Conservation (phyloP, 495 filamentous ascomycete genomes). For the Patellaria atrata region DNA sequence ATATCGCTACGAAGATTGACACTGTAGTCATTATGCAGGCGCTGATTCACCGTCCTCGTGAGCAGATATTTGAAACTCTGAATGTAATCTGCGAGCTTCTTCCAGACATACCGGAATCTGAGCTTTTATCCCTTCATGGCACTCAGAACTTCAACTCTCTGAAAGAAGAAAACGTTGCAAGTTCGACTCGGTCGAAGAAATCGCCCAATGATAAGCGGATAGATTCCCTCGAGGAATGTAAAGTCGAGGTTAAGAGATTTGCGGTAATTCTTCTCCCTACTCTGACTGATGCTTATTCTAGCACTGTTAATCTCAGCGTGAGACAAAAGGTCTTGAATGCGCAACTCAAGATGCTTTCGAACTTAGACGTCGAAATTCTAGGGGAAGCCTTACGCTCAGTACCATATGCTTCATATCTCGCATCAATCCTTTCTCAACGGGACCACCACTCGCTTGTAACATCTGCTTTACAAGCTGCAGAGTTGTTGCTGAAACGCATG, state of each 20-base stretch:
- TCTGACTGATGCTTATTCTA: constrained; percentile 91
- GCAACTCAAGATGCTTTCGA: constrained; percentile 97
- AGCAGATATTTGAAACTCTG: constrained; percentile 92
- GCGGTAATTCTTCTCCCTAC: constrained; percentile 92
- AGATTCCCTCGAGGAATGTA: constrained; percentile 63
- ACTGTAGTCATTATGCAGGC: constrained; percentile 98
- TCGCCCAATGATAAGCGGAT: constrained; percentile 63
- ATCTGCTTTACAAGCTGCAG: constrained; percentile 72
- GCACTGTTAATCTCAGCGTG: constrained; percentile 93
- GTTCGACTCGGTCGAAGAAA: constrained; percentile 36
- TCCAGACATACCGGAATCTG: constrained; percentile 44
- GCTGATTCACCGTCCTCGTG: constrained; percentile 86
- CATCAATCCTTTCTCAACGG: constrained; percentile 89
- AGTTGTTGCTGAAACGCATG: constrained; percentile 70
- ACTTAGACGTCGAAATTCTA: constrained; percentile 68
- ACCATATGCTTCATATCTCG: constrained; percentile 93
- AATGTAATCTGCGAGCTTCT: constrained; percentile 96
- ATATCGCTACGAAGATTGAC: constrained; percentile 79
- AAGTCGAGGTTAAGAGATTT: constrained; percentile 75
- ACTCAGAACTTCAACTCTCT: constrained; percentile 35
- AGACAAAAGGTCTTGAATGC: constrained; percentile 93
- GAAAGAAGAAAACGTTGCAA: constrained; percentile 25
- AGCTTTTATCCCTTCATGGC: constrained; percentile 38
- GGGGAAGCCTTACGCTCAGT: constrained; percentile 79
- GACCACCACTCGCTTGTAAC: constrained; percentile 82